Percentiles rank a stretch among this genome's conserved stretches.
Conservation (phyloP, 148 eudicot genomes). For the Talinum fruticosum region DNA sequence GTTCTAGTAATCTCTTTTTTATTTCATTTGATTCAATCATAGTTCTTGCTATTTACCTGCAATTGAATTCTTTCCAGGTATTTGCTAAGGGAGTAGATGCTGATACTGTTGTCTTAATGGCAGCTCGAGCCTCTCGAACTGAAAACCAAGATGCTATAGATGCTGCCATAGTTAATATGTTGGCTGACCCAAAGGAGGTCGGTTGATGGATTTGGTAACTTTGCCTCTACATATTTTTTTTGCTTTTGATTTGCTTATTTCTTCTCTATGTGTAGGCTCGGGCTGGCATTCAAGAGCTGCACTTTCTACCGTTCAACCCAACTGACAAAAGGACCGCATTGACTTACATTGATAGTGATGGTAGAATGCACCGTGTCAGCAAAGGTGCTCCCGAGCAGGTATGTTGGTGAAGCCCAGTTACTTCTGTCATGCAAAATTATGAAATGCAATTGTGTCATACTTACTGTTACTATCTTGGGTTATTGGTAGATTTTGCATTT, state of each 20-base stretch:
- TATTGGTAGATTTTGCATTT: conserved; percentile 66
- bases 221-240: neutral
- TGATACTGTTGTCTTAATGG: conserved; percentile 91
- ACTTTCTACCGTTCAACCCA: conserved; percentile 94
- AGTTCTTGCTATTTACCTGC: conserved; percentile 2
- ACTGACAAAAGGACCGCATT: conserved; percentile 96
- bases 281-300: conserved; percentile 86
- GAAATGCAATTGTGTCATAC: no score
- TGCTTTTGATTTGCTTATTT: conserved; percentile 15
- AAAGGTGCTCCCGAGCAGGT: conserved; percentile 99
- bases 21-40: neutral
- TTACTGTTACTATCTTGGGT: conserved; percentile 10
- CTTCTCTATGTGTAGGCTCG: conserved; percentile 60
- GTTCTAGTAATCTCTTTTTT: conserved; percentile 9
- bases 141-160: conserved; percentile 99
- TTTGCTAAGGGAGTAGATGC: conserved; percentile 90
- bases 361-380: conserved; percentile 94
- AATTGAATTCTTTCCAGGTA: conserved; percentile 43
- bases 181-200: conserved; percentile 99
- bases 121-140: conserved; percentile 89
- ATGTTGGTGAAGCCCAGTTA: no score
- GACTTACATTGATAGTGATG: conserved; percentile 76
- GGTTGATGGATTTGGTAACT: conserved; percentile 4
- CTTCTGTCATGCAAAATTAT: no score
- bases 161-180: conserved; percentile 85